Percentiles rank a stretch among this genome's conserved stretches.
These are phyloP conservation scores for Lasiosphaeria miniovina DNA, from an alignment of 495 filamentous ascomycete genomes.

Conservation along the genomic window DNA sequence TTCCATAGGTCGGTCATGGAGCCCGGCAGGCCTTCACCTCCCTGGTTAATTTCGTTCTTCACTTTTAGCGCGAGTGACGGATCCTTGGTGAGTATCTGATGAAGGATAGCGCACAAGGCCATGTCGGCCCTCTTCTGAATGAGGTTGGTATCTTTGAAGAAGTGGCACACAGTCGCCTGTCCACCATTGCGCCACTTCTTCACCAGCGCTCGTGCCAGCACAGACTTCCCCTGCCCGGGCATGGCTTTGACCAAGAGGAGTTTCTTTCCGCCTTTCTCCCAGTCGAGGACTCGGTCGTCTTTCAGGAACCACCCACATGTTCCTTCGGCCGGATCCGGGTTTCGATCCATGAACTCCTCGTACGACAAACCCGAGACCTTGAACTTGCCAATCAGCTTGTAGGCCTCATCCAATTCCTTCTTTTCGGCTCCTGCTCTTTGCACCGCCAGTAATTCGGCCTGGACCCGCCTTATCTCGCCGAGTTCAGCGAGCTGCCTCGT, in stretches of 20 bases:
- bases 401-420: neutral
- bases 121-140: neutral
- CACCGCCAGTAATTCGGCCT: too few relatives aligned
- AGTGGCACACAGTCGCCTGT: neutral
- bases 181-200: too few relatives aligned
- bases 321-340: neutral
- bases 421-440: neutral
- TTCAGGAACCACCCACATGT: neutral
- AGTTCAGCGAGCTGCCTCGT: neutral
- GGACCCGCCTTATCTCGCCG: too few relatives aligned
- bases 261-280: neutral
- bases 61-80: neutral
- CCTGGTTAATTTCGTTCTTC: neutral
- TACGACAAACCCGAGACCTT: neutral
- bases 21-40: neutral
- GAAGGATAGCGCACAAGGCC: neutral
- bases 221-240: neutral
- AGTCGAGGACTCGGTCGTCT: neutral
- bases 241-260: neutral
- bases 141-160: neutral
- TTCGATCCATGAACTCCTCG: neutral
- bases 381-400: neutral
- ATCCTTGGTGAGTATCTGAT: neutral
- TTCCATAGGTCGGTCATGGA: neutral
- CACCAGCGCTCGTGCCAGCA: neutral